Evolutionary conservation across 2,329 filamentous ascomycete genomes (phyloP).

Genomic region (Zymoseptoria passerinii): DNA sequence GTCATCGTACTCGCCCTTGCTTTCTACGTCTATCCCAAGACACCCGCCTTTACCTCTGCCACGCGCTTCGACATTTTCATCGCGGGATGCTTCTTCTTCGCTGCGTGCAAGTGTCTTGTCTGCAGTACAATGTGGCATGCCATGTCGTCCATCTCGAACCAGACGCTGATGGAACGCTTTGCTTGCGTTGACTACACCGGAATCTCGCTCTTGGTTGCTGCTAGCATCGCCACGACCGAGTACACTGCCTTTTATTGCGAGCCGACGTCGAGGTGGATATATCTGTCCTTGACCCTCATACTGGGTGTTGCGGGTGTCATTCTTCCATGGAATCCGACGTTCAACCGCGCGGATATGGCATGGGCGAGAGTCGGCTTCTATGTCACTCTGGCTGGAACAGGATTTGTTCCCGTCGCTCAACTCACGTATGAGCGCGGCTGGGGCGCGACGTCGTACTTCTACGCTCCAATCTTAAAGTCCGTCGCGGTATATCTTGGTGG

Average conservation of each 20-base stretch:
- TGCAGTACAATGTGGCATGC: slow-evolving; percentile 98
- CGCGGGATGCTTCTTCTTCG: slow-evolving; percentile 90
- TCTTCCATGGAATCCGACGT: slow-evolving; percentile 89
- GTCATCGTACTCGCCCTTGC: slow-evolving; percentile 78
- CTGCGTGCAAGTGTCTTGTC: slow-evolving; percentile 85
- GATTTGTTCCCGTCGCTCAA: slow-evolving; percentile 81
- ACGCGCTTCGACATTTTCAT: slow-evolving; percentile 85
- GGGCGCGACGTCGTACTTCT: slow-evolving; percentile 81
- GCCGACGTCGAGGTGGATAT: slow-evolving; percentile 73
- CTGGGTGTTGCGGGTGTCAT: slow-evolving; percentile 83
- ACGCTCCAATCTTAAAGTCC: slow-evolving; percentile 77
- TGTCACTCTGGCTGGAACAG: slow-evolving; percentile 75
- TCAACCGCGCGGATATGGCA: slow-evolving; percentile 86
- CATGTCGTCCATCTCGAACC: slow-evolving; percentile 92
- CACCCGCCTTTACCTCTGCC: slow-evolving; percentile 75
- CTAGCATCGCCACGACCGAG: slow-evolving; percentile 95
- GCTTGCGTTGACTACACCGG: slow-evolving; percentile 98
- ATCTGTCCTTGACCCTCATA: slow-evolving; percentile 71
- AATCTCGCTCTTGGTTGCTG: slow-evolving; percentile 87
- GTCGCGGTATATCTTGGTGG: slow-evolving; percentile 78
- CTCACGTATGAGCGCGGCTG: slow-evolving; percentile 67
- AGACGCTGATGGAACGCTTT: slow-evolving; percentile 83
- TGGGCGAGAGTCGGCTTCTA: slow-evolving; percentile 92
- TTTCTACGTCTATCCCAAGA: slow-evolving; percentile 91
- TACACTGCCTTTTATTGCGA: slow-evolving; percentile 99